Base-by-base conservation (phyloP, 257 asterid genomes). In the Primulina tabacum region DNA sequence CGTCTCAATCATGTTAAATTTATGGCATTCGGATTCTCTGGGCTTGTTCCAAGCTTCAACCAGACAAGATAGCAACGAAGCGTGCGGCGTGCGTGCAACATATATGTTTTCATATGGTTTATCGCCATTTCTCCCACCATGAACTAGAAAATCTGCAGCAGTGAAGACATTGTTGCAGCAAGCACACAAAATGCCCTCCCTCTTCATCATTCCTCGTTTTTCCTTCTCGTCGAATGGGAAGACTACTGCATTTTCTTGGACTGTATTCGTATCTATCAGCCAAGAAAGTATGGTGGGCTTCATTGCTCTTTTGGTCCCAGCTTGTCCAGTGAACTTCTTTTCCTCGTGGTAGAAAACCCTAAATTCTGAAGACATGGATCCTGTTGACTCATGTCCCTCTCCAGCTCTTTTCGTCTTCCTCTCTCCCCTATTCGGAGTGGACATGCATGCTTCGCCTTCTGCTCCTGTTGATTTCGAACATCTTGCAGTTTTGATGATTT, bases 281-380 rank as follows among this genome's bases (percentile, higher is more conserved):
- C 92, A 87, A 9, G 88, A 77, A 26, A 77, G 53, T 30, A 87
- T 70, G 32, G 83, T 87, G 40, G 81, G 76, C 71, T 52, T 74
- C 68, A 18, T 79, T 28, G 53, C 58, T 17, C n/a, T 26, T n/a
- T 2, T 38, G 5, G 16, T 55, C 38, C 30, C 30, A 28, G 30
- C 30, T 43, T 67, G 11, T 43, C n/a, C 1, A 52, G 16, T 20
- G 40, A 59, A 16, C 55, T 77, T 5, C 55, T 77, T 3, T 33
- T 75, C 5, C 70, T 59, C 20, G 5, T n/a, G 5, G 12, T 7
- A 16, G 52, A 4, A 62, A 63, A 58, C 64, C 66, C 57, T 37
- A 58, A 4, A 7, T 58, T 35, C 62, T 9, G 50, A 10, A 10
- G 50, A 14, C 50, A 38, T 38, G 12, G 50, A 38, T 38, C 8